These are phyloP conservation scores for Penicillium riverlandense DNA, from an alignment of 495 filamentous ascomycete species.

Conservation along the genomic window DNA sequence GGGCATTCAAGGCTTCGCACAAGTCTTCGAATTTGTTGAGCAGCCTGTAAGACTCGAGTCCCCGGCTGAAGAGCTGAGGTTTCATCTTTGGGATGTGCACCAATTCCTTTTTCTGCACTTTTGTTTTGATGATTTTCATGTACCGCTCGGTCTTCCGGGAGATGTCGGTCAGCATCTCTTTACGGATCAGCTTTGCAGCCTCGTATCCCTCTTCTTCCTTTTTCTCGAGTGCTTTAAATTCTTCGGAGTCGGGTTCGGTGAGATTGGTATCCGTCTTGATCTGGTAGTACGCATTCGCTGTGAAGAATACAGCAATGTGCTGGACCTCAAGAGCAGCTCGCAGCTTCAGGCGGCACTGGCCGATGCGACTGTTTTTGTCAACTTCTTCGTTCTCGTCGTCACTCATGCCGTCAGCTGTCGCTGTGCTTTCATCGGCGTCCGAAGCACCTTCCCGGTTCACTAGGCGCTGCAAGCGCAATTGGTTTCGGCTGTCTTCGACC, in stretches of 20 bases:
- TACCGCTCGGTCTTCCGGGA: slow-evolving; percentile 43
- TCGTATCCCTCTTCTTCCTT: slow-evolving; percentile 69
- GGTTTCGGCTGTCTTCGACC: slow-evolving; percentile 57
- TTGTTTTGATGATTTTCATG: slow-evolving; percentile 38
- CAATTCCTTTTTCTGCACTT: slow-evolving; percentile 44
- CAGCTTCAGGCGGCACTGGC: slow-evolving; percentile 57
- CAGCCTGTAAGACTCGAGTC: slow-evolving; percentile 54
- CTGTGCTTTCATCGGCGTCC: slow-evolving; percentile 4
- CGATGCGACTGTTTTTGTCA: slow-evolving; percentile 42
- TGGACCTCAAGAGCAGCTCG: slow-evolving; percentile 69
- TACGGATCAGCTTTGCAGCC: slow-evolving; percentile 64
- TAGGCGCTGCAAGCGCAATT: slow-evolving; percentile 46
- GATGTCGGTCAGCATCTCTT: slow-evolving; percentile 57
- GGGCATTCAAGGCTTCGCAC: slow-evolving; percentile 52
- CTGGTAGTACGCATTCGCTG: slow-evolving; percentile 74
- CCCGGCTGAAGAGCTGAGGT: slow-evolving; percentile 41
- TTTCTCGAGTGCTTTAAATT: slow-evolving; percentile 57
- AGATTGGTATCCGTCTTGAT: slow-evolving; percentile 62
- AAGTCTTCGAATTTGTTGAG: slow-evolving; percentile 51
- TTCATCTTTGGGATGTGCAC: slow-evolving; percentile 56
- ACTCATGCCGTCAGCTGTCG: slow-evolving; percentile 15
- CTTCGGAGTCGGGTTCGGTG: slow-evolving; percentile 55
- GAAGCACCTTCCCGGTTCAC: slow-evolving; percentile 9
- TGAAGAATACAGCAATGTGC: slow-evolving; percentile 78
- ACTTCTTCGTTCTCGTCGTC: slow-evolving; percentile 40